phyloP scores from a whole-genome alignment of 2,329 filamentous ascomycete genomes.

The Zarea fungicola region DNA sequence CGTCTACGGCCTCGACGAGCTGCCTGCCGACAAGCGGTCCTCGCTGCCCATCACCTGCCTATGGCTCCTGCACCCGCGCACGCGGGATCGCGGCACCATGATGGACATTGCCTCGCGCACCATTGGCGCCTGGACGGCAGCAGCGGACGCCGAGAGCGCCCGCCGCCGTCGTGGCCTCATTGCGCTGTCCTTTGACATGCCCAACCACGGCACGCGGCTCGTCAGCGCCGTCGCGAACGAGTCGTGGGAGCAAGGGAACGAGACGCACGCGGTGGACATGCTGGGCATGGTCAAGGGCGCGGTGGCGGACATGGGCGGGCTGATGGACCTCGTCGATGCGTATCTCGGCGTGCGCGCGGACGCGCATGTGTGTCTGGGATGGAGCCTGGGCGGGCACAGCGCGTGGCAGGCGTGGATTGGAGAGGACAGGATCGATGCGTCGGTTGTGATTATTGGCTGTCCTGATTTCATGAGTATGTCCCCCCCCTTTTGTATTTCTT shows the following conservation, averaged over 20 bases:
- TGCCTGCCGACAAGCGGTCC: constrained; percentile 39
- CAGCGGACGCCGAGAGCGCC: constrained; percentile 26
- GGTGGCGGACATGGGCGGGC: constrained; percentile 64
- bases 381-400: constrained; percentile 82
- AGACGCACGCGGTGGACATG: constrained; percentile 86
- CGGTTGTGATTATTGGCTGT: constrained; percentile 78
- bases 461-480: constrained; percentile 71
- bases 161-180: constrained; percentile 55
- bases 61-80: constrained; percentile 86
- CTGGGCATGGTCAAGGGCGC: constrained; percentile 70
- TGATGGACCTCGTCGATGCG: constrained; percentile 73
- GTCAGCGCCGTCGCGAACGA: constrained; percentile 66
- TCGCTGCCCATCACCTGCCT: constrained; percentile 63
- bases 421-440: constrained; percentile 73
- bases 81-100: constrained; percentile 69
- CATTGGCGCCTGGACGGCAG: constrained; percentile 66
- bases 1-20: constrained; percentile 74
- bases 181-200: constrained; percentile 82
- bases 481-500: not conserved
- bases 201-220: constrained; percentile 78
- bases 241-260: constrained; percentile 74
- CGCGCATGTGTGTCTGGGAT: constrained; percentile 71
- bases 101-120: constrained; percentile 62
- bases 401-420: constrained; percentile 78
- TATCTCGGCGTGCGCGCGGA: constrained; percentile 55